These are phyloP conservation scores for Tremella mesenterica DNA, from an alignment of 768 basidiomycete genomes.

Conservation along the genomic window DNA sequence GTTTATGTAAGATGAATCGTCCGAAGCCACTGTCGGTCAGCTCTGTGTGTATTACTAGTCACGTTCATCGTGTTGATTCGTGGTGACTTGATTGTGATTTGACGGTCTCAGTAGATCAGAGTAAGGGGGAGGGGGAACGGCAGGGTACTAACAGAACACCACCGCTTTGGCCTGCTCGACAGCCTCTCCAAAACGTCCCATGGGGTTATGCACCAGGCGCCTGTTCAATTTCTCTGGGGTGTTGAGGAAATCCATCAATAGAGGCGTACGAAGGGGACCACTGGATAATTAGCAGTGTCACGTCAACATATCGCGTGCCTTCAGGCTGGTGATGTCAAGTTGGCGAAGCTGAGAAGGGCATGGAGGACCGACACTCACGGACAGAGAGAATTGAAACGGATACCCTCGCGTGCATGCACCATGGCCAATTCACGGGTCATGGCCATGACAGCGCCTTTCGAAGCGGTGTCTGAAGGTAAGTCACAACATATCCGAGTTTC, in stretches of 20 bases:
- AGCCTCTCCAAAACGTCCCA: conserved; percentile 97
- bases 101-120: conserved; percentile 3
- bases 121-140: background rate
- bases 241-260: conserved; percentile 97
- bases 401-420: conserved; percentile 95
- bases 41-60: background rate
- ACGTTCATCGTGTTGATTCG: conserved; percentile 3
- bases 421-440: conserved; percentile 97
- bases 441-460: conserved; percentile 95
- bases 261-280: conserved; percentile 88
- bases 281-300: conserved; percentile 49
- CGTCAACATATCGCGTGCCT: too few species aligned
- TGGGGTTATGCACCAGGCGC: conserved; percentile 71
- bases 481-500: background rate
- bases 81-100: background rate
- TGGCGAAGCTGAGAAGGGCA: background rate
- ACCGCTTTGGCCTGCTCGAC: conserved; percentile 88
- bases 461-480: conserved; percentile 71
- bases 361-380: conserved; percentile 57
- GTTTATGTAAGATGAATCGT: conserved; percentile 93
- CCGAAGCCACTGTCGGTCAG: conserved; percentile 61
- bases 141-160: conserved; percentile 65
- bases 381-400: conserved; percentile 90
- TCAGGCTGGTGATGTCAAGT: too few species aligned
- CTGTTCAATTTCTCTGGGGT: conserved; percentile 91